Conservation (phyloP, 75 land plant genomes). For the Pinus taeda region DNA sequence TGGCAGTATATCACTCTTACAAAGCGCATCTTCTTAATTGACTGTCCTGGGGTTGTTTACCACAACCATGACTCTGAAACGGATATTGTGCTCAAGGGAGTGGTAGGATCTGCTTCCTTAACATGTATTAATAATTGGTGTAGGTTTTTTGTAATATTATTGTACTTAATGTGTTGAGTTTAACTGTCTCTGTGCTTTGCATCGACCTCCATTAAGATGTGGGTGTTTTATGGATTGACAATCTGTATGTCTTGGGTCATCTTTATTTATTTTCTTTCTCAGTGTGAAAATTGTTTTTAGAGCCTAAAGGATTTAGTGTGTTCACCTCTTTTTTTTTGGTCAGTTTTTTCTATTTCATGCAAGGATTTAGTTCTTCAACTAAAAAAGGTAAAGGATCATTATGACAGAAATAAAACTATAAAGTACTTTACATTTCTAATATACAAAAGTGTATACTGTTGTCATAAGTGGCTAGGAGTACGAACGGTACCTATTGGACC, state of each 20-base stretch:
- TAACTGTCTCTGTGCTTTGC: neutral
- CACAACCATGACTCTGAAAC: slow-evolving; percentile 86
- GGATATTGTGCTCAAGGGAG: slow-evolving; percentile 95
- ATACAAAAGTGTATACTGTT: too few relatives aligned
- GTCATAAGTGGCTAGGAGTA: too few relatives aligned
- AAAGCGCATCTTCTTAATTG: slow-evolving; percentile 89
- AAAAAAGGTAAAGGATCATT: too few relatives aligned
- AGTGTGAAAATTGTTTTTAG: neutral
- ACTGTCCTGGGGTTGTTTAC: slow-evolving; percentile 99
- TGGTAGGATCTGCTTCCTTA: slow-evolving; percentile 45
- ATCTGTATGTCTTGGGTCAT: neutral
- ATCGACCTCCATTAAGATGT: neutral
- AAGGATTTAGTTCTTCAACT: too few relatives aligned
- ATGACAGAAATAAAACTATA: too few relatives aligned
- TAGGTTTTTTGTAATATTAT: neutral
- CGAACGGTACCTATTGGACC: too few relatives aligned
- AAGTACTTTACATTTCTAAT: too few relatives aligned
- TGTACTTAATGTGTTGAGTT: neutral
- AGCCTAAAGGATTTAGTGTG: too few relatives aligned
- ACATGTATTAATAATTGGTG: neutral
- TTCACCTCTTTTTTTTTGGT: too few relatives aligned
- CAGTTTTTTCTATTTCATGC: too few relatives aligned
- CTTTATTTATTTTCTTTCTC: neutral
- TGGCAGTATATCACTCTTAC: slow-evolving; percentile 99
- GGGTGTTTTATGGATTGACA: neutral